Evolutionary conservation across 352 stramenopile species (phyloP), one percentile per base, ranked within the genome.

Genomic region (Phytopythium oedochilum): DNA sequence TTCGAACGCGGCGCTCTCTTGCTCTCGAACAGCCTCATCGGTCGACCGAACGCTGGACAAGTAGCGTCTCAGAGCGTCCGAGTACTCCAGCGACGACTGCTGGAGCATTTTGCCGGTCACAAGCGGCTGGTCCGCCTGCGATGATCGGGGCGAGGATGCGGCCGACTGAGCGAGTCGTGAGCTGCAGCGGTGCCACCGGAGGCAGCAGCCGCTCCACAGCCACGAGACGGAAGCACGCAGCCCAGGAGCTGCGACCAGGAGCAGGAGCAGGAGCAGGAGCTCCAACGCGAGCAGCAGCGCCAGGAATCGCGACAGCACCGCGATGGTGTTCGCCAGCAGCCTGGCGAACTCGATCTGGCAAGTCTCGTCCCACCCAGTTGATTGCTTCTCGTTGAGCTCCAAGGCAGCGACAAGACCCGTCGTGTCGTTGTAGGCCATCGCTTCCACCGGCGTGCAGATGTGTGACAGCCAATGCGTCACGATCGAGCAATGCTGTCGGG

Each of bases 391-490:
- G 5, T 32, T 9, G 29, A 28, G 22, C 5, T n/a, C 1, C 14
- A 14, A 8, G 34, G 2, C 34, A 2, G 14, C 1, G 15, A 39
- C 14, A 39, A 18, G 34, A 39, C 40, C 5, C 40, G 3, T 8
- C 3, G 6, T 18, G 17, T 31, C 46, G 0, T 11, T 3, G 2
- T 20, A n/a, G 8, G 31, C 18, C 31, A 17, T 25, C 18, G 25
- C 8, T 15, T 4, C 5, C 48, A 49, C 60, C 2, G 45, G 25
- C 29, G 62, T 40, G 29, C 66, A 74, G 3, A 69, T 23, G 17
- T 74, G 63, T 7, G 66, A 65, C 34, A 74, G 55, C 66, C 66
- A 74, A 11, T 45, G 46, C 29, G 64, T 26, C 39, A 74, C 60
- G 10, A 61, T 50, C 15, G 52, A 57, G 35, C 66, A 74, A 5